Base-by-base conservation (phyloP, 495 filamentous ascomycete species). In the Penicillium bovifimosum region DNA sequence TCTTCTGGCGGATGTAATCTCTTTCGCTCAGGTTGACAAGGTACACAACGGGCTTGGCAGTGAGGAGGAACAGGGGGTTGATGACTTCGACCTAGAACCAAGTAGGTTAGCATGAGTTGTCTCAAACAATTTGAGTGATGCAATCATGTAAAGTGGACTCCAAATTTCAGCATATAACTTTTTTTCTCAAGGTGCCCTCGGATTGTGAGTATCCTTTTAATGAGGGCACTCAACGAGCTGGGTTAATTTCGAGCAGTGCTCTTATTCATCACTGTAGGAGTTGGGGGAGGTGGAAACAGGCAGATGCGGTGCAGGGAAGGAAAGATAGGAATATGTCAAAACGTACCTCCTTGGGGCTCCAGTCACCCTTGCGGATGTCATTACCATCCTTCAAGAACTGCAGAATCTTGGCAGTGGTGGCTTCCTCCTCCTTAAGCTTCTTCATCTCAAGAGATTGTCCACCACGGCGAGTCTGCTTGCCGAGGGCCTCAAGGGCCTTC, bases 1-100 rank as follows among this genome's bases (percentile, higher is more conserved):
- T 99, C 85, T 96, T 97, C 78, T 96, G 91, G 61, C 93, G 87
- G 71, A 96, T 87, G 71, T 92, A 99, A 72, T 97, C 95, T 71
- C 83, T 91, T 76, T 99, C 95, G 59, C 86, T 91, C 47, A 99
- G 78, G 76, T 99, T 99, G 74, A 96, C 88, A 40, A 99, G 81
- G 77, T 88, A 97, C 62, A 99, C 95, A 31, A 95, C 90, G 9
- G 95, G 95, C 77, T 99, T 99, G 45, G 95, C 95, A 34, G 90
- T 89, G 45, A 99, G 84, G 49, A 99, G 88, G 71, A 95, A 83
- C 29, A 99, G 81, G 47, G 90, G 87, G 79, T 99, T 99, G 78
- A 99, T 96, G 53, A 90, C 83, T 73, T 97, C 95, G 71, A 99
- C 86, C 93, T 98, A 66, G 35, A 52, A 50, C 36, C 42, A 45